Base-by-base conservation (phyloP, 2,329 filamentous ascomycete species). In the Fusarium piperis region DNA sequence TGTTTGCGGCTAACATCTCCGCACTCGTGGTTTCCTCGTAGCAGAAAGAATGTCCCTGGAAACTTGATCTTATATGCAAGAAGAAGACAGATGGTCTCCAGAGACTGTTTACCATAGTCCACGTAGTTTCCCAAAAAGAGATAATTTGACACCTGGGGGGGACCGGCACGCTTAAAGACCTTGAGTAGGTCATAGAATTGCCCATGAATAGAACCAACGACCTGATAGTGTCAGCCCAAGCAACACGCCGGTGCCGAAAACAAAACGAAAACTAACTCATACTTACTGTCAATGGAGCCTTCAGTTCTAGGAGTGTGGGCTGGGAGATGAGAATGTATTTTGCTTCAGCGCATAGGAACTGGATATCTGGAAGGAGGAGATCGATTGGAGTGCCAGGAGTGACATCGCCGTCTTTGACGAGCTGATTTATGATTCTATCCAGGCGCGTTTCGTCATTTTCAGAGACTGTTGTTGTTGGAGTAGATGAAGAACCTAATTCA, bases 51-150 rank as follows among this genome's bases (percentile, higher is more conserved):
- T 87, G 98, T 99, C 86, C 98, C 96, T 53, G 95, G 96, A 82
- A 97, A 98, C 87, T 98, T 98, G 90, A 99, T 97, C 90, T 99
- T 99, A 90, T 98, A 99, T 70, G 94, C 94, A 58, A 99, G 90
- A 63, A 99, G 89, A 73, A 99, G 88, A 86, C 94, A 97, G 84
- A 99, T 98, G 75, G 96, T 98, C 88, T 99, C 96, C 61, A 99
- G 92, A 39, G 95, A 98, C 85, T 99, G 96, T 89, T 98, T 98
- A 86, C 96, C 96, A 86, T 96, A 92, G 83, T 99, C 96, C 78
- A 99, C 96, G 80, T 99, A 99, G 82, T 99, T 96, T 76, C 95
- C 95, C 56, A 99, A 93, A 89, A 99, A 99, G 78, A 99, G 94
- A 85, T 98, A 99, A 88, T 99, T 99, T 79, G 96, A 95, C 86